Base-by-base conservation (phyloP, 257 asterid species). In the Ilex aquifolium region DNA sequence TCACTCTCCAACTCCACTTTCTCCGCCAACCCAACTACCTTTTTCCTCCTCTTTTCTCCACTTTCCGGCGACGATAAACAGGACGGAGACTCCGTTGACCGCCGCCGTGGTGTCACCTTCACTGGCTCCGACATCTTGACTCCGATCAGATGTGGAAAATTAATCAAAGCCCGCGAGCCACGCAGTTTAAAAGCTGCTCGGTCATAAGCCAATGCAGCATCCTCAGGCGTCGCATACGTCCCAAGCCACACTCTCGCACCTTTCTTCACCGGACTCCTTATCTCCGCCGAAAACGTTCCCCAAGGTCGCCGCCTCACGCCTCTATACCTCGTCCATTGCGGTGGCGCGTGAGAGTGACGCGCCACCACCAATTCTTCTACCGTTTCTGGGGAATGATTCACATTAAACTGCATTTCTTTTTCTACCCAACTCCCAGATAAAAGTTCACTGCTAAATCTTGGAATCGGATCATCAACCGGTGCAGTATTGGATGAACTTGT, bases 121-220 rank as follows among this genome's bases (percentile, higher is more conserved):
- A 21, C 27, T 21, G 27, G 27, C 27, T 21, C 27, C 27, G 27
- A 21, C 27, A 21, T 14, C 14, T 46, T 8, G 8, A 8, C 11
- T 6, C 65, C 83, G 40, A 65, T 44, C 32, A 77, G 58, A 36
- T 70, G 66, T 0, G 79, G 83, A 62, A 77, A 77, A 57, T 77
- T 77, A 2, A 74, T 57, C 60, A 57, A 15, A 31, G 82, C 80
- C 16, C 59, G 56, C 0, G 80, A 55, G 51, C 83, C 83, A 2
- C 66, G 71, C 39, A 78, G 9, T 21, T 69, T 50, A 44, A 71
- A 78, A 1, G 83, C 80, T 4, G 76, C 78, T 29, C 49, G 69
- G n/a, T 78, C 83, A 42, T 58, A 78, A 58, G 83, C 80, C 61
- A 68, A 14, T 6, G 78, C 83, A 4, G 83, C 83, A 39, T 78